These are phyloP conservation scores for Elasticomyces elasticus DNA, from an alignment of 495 filamentous ascomycete species.

Conservation along the genomic window DNA sequence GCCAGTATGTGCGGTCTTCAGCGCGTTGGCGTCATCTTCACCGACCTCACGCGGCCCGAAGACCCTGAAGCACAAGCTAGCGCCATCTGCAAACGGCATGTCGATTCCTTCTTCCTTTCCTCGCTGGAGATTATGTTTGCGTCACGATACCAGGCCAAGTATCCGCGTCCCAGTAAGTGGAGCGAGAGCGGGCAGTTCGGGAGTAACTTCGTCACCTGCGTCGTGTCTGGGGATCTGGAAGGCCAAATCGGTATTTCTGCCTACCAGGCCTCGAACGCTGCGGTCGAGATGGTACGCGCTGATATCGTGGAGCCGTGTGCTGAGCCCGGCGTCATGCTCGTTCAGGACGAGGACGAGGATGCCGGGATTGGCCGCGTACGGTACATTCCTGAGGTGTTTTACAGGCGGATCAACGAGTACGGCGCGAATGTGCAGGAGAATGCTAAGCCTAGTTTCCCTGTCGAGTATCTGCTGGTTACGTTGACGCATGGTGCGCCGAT, in stretches of 20 bases:
- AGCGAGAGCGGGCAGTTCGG: constrained; percentile 90
- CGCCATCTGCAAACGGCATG: constrained; percentile 90
- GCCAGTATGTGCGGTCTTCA: constrained; percentile 77
- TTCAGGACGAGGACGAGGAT: constrained; percentile 82
- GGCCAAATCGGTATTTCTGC: constrained; percentile 80
- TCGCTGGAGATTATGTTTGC: constrained; percentile 88
- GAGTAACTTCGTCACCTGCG: constrained; percentile 93
- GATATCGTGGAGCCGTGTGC: constrained; percentile 93
- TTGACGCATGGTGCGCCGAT: constrained; percentile 94
- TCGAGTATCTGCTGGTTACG: constrained; percentile 91
- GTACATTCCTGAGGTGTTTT: constrained; percentile 98
- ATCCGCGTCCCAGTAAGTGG: constrained; percentile 92
- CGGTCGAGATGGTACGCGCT: constrained; percentile 92
- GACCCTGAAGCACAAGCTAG: constrained; percentile 58
- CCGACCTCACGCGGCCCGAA: constrained; percentile 79
- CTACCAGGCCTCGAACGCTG: constrained; percentile 89
- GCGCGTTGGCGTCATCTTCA: constrained; percentile 91
- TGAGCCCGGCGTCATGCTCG: constrained; percentile 87
- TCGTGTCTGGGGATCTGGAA: constrained; percentile 82
- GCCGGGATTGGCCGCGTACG: constrained; percentile 57
- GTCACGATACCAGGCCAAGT: constrained; percentile 70
- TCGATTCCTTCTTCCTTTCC: constrained; percentile 88
- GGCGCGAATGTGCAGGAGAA: constrained; percentile 94
- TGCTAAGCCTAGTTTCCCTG: constrained; percentile 89
- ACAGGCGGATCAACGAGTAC: constrained; percentile 89